Evolutionary conservation across 169 alveolate species (phyloP).

Genomic region (Eimeria tenella): DNA sequence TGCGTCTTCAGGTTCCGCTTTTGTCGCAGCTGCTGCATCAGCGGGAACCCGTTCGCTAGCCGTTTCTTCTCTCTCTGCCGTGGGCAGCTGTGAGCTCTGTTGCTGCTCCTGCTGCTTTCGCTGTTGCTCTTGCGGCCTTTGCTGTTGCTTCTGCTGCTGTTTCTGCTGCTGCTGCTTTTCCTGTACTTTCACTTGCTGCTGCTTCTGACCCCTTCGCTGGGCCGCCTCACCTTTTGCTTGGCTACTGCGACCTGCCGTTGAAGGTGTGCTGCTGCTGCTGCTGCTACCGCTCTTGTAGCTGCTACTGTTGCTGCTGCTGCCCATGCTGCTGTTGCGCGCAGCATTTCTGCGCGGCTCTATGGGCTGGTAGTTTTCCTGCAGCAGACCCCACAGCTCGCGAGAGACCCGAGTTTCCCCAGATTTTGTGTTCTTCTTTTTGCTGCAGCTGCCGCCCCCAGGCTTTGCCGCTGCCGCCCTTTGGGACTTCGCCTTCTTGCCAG

Average conservation of each 20-base stretch:
- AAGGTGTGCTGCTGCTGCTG: slow-evolving; percentile 27
- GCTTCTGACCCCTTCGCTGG: not conserved
- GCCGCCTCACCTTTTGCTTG: not conserved
- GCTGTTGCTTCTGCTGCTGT: not conserved
- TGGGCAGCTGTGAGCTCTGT: not conserved
- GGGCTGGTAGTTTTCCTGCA: slow-evolving; percentile 16
- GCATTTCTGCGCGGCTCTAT: slow-evolving; percentile 14
- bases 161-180: not conserved
- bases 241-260: slow-evolving; percentile 1
- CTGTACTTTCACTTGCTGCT: not conserved
- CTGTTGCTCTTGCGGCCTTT: slow-evolving; percentile 7
- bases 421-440: not conserved
- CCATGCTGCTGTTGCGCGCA: not conserved
- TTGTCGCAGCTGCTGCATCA: not conserved
- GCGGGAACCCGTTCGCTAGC: not conserved
- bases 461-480: not conserved
- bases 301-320: slow-evolving; percentile 27
- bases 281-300: slow-evolving; percentile 1
- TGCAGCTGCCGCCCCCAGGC: not conserved
- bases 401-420: not conserved
- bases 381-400: not conserved
- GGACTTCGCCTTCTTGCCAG: not conserved
- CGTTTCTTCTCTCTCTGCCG: not conserved
- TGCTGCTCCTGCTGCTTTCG: slow-evolving; percentile 3
- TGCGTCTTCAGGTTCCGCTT: not conserved